These are phyloP conservation scores for Lentinula detonsa DNA, from an alignment of 768 basidiomycete species.

Conservation along the genomic window DNA sequence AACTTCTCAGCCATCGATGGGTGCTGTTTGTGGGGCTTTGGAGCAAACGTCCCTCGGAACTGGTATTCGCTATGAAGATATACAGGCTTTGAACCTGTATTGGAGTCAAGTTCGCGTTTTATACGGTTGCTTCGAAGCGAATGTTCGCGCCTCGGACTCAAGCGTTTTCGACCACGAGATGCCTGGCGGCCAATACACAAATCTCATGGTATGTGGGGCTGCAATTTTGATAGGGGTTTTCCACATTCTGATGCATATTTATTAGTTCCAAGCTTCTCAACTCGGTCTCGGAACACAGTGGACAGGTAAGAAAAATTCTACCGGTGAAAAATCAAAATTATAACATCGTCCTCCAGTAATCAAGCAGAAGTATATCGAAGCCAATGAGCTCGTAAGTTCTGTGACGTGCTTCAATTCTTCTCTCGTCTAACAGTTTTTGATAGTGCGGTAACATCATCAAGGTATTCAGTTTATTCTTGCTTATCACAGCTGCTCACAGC, in stretches of 20 bases:
- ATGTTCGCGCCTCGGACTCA: conserved; percentile 94
- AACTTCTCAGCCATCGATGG: conserved; percentile 99
- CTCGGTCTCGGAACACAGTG: conserved; percentile 96
- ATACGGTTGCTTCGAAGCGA: conserved; percentile 97
- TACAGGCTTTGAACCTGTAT: conserved; percentile 95
- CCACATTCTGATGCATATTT: conserved; percentile 11
- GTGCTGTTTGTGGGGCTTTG: conserved; percentile 89
- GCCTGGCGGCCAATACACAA: conserved; percentile 96
- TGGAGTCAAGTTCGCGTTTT: conserved; percentile 97
- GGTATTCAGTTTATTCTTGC: conserved; percentile 22
- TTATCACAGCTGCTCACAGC: not conserved
- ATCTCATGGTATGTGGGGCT: conserved; percentile 68
- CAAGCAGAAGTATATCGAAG: conserved; percentile 98
- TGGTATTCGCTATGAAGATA: conserved; percentile 94
- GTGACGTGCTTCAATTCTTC: conserved; percentile 6
- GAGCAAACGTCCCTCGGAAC: conserved; percentile 94
- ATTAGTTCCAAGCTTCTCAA: conserved; percentile 95
- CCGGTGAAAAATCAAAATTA: conserved; percentile 9
- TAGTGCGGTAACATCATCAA: conserved; percentile 98
- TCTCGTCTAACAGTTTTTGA: conserved; percentile 10
- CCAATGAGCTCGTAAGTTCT: conserved; percentile 78
- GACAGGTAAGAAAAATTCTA: conserved; percentile 47
- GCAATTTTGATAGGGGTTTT: conserved; percentile 5
- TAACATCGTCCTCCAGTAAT: conserved; percentile 50
- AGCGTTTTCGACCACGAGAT: conserved; percentile 99